Evolutionary conservation across 2,329 filamentous ascomycete genomes (phyloP).

Genomic region (Phialemonium atrogriseum): DNA sequence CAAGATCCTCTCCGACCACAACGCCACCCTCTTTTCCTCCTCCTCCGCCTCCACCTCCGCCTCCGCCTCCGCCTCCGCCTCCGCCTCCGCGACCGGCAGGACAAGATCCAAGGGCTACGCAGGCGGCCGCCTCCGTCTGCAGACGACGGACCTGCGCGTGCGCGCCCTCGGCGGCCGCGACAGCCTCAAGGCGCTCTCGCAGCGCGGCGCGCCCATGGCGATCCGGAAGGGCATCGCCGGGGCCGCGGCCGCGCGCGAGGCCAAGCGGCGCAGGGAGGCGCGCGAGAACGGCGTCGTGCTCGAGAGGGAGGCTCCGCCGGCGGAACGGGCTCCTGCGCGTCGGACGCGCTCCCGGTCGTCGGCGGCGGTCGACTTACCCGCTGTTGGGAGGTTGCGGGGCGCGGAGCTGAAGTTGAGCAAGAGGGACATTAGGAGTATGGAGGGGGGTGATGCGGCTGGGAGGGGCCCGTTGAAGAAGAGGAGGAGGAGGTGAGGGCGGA

Average conservation of each 20-base stretch:
- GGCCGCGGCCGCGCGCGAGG: conserved; percentile 58
- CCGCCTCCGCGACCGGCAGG: conserved; percentile 34
- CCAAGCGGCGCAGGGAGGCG: conserved; percentile 67
- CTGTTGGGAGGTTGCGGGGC: conserved; percentile 70
- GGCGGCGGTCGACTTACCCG: conserved; percentile 59
- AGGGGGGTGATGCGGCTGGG: not conserved
- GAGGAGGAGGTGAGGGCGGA: conserved; percentile 22
- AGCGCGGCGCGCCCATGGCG: conserved; percentile 82
- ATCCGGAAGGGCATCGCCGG: conserved; percentile 76
- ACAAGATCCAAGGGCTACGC: too few relatives aligned
- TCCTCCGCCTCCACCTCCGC: conserved; percentile 30
- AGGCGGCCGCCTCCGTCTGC: conserved; percentile 72
- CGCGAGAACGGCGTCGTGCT: conserved; percentile 85
- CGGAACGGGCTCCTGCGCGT: too few relatives aligned
- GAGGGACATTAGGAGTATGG: conserved; percentile 63
- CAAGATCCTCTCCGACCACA: conserved; percentile 62
- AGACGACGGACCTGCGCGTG: conserved; percentile 76
- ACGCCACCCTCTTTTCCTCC: conserved; percentile 36
- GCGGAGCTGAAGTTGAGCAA: conserved; percentile 74
- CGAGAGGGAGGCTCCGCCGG: conserved; percentile 49
- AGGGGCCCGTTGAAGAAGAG: conserved; percentile 16
- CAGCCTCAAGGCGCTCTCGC: conserved; percentile 65
- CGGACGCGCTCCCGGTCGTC: too few relatives aligned
- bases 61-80: conserved; percentile 25
- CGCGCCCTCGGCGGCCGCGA: conserved; percentile 70